Base-by-base conservation (phyloP, 345 rosid genomes). In the Populus nigra region DNA sequence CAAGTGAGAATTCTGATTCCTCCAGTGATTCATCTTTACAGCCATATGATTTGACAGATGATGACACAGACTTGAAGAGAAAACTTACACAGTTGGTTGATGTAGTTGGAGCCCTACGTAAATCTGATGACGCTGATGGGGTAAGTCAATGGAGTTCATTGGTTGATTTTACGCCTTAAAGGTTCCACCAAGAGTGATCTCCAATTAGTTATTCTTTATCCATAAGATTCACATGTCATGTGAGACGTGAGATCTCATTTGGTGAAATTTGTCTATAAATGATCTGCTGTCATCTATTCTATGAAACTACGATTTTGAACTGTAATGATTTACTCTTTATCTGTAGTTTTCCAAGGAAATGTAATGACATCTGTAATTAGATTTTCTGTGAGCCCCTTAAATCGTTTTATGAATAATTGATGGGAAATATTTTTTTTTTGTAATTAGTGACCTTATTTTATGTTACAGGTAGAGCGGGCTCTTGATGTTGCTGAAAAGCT, bases 31-130 rank as follows among this genome's bases (percentile, higher is more conserved):
- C 97, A 71, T 91, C 91, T 69, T 86, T 96, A 83, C 91, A 91
- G 87, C 99, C 99, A 67, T 96, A 92, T 84, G 98, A 96, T 84
- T 81, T 96, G 79, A 76, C 89, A 65, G 99, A 96, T 85, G 93
- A 93, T 87, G 93, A 91, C 77, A 80, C 85, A 29, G 97, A 96
- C 84, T 81, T 93, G 69, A 89, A 87, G 75, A 84, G 81, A 79
- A 92, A 89, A 49, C 70, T 91, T 69, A 84, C 97, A 8, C 98
- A 96, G 79, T 89, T 93, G 85, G 92, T 89, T 77, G 99, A 96
- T 88, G 91, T 96, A 70, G 91, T 91, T 79, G 92, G 90, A 86
- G 99, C 98, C 83, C 88, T 96, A 75, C 85, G 93, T 84, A 96
- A 96, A 88, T 80, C 90, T 75, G 93, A 96, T 83, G 96, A 93